Conservation (phyloP, 164 flowering plant genomes). For the Macadamia integrifolia region DNA sequence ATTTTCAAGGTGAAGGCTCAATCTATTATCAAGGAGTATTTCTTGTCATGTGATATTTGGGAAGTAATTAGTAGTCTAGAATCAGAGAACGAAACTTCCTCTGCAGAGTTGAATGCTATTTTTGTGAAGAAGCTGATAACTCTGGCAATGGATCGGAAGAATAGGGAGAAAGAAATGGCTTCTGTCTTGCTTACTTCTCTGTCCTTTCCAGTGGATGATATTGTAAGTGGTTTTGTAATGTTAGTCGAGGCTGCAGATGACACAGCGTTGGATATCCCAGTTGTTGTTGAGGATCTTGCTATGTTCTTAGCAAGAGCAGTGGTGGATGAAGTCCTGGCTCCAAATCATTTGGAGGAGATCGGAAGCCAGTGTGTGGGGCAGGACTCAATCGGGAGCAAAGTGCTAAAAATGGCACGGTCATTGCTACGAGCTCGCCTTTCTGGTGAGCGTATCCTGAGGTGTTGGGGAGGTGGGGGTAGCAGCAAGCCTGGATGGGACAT, state of each 20-base stretch:
- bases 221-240: slow-evolving; percentile 57
- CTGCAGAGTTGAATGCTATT: slow-evolving; percentile 48
- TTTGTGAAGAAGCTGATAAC: slow-evolving; percentile 71
- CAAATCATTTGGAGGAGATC: slow-evolving; percentile 66
- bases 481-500: slow-evolving; percentile 48
- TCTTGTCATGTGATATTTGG: slow-evolving; percentile 54
- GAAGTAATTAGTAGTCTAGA: slow-evolving; percentile 55
- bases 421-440: slow-evolving; percentile 58
- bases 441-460: slow-evolving; percentile 57
- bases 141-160: slow-evolving; percentile 78
- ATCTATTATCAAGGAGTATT: slow-evolving; percentile 66
- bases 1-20: slow-evolving; percentile 49
- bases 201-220: slow-evolving; percentile 57
- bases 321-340: slow-evolving; percentile 80
- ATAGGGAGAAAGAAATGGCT: slow-evolving; percentile 93
- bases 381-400: slow-evolving; percentile 48
- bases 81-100: slow-evolving; percentile 27
- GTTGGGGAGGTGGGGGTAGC: slow-evolving; percentile 64
- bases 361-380: slow-evolving; percentile 30
- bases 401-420: slow-evolving; percentile 54
- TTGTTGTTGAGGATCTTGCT: slow-evolving; percentile 65
- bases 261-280: slow-evolving; percentile 64
- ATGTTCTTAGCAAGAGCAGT: slow-evolving; percentile 80
- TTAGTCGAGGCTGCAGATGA: slow-evolving; percentile 78
- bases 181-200: slow-evolving; percentile 62